Conservation (phyloP, 306 rosid species). For the Spatholobus suberectus region DNA sequence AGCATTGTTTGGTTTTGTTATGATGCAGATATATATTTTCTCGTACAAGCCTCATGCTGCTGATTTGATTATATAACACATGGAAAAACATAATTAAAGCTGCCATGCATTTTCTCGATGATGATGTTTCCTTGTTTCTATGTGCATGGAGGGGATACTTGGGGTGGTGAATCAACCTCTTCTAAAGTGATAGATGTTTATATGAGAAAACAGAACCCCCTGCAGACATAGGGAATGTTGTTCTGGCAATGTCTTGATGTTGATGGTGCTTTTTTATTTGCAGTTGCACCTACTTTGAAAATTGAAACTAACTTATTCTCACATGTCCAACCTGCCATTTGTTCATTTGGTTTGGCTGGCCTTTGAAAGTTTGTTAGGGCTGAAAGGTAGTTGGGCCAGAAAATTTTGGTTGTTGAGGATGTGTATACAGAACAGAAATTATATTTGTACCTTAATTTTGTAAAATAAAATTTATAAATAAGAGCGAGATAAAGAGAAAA, state of each 20-base stretch:
- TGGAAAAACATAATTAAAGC: slow-evolving; percentile 1
- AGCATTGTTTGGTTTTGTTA: neutral
- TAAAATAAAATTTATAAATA: neutral
- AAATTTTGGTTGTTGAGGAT: neutral
- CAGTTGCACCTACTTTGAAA: neutral
- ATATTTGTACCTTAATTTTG: neutral
- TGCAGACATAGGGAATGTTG: neutral
- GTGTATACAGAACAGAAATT: neutral
- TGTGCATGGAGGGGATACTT: neutral
- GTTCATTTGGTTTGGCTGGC: neutral
- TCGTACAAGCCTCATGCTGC: neutral
- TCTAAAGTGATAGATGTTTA: neutral
- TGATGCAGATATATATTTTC: neutral
- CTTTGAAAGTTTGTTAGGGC: neutral
- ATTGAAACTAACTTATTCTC: neutral
- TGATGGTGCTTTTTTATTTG: neutral
- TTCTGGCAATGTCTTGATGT: neutral
- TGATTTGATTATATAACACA: neutral
- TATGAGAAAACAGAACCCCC: neutral
- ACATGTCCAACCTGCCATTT: neutral
- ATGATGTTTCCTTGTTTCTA: slow-evolving; percentile 15
- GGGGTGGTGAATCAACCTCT: neutral
- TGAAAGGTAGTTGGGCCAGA: neutral
- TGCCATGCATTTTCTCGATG: neutral
- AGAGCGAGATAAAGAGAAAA: neutral